Base-by-base conservation (phyloP, 2,329 filamentous ascomycete genomes). In the Biscogniauxia marginata region DNA sequence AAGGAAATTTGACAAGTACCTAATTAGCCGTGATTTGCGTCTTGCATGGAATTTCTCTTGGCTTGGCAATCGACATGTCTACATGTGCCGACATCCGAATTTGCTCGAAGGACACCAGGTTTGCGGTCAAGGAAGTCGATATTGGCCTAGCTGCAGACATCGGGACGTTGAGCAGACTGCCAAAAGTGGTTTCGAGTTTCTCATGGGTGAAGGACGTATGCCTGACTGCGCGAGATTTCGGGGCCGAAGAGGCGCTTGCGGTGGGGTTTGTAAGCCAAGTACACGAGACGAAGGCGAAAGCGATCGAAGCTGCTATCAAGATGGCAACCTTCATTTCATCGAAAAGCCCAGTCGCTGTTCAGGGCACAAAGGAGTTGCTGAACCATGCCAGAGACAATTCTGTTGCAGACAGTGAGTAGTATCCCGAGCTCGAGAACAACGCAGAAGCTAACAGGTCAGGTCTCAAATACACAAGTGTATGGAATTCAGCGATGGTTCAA, bases 401-500 rank as follows among this genome's bases (percentile, higher is more conserved):
- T 2, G 84, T 96, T 23, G 84, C 83, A 47, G 91, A 96, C 64
- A 91, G 87, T 87, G 71, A 69, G 83, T 80, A 20, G 46, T 55
- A 49, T 23, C 21, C 50, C 16, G 7, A 8, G 18, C 39, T 50
- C 22, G 25, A 24, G 39, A 5, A 9, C 9, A 20, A 50, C n/a
- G 46, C 49, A 58, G 56, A 34, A 54, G 53, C 63, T 70, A 52
- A 68, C 58, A 48, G 24, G 9, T 24, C 3, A 48, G 85, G 86
- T 48, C 75, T 98, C 71, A 84, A 84, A 56, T 97, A 96, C 73
- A 96, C 93, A 3, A 82, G 84, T 9, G 81, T 95, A 1, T 97
- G 93, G 93, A 98, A 98, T 70, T 83, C 85, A 65, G 89, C 86
- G 2, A 89, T 90, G 68, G 70, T 96, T 65, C 93, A 97, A 77